Conservation (phyloP, 345 rosid species). For the Cardamine occulta region DNA sequence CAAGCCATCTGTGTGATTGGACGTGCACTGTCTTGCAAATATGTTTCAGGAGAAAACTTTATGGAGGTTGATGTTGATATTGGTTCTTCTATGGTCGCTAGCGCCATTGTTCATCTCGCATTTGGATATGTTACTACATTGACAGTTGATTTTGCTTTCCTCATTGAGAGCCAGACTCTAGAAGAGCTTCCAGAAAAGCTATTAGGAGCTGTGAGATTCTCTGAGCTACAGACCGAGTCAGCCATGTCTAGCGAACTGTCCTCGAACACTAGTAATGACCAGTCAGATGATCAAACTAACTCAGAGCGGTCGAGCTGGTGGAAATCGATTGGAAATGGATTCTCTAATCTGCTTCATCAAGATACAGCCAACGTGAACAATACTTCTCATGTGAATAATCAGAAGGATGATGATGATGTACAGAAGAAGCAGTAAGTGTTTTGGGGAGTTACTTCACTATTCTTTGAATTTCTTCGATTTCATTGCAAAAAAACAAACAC, state of each 20-base stretch:
- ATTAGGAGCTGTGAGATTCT: constrained; percentile 82
- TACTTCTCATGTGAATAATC: constrained; percentile 37
- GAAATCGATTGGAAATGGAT: constrained; percentile 84
- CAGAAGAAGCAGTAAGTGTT: constrained; percentile 56
- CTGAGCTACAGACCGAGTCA: constrained; percentile 71
- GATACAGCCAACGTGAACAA: constrained; percentile 58
- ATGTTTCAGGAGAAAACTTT: constrained; percentile 53
- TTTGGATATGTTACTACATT: constrained; percentile 83
- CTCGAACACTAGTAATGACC: constrained; percentile 20
- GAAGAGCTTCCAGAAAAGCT: constrained; percentile 89
- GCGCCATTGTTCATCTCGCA: constrained; percentile 90
- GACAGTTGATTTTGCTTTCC: constrained; percentile 92
- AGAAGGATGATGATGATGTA: constrained; percentile 38
- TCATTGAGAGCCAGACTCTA: constrained; percentile 76
- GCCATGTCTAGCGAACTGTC: constrained; percentile 53
- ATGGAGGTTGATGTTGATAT: constrained; percentile 90
- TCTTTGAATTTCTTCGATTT: constrained; percentile 31
- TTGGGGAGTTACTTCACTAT: not conserved
- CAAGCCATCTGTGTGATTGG: constrained; percentile 95
- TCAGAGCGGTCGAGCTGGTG: constrained; percentile 69
- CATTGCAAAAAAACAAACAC: not conserved
- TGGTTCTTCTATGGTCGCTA: constrained; percentile 96
- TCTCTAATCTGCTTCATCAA: constrained; percentile 66
- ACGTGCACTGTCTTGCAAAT: constrained; percentile 78
- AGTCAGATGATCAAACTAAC: constrained; percentile 42